Conservation (phyloP, 495 filamentous ascomycete genomes). For the Penicillium arizonense region DNA sequence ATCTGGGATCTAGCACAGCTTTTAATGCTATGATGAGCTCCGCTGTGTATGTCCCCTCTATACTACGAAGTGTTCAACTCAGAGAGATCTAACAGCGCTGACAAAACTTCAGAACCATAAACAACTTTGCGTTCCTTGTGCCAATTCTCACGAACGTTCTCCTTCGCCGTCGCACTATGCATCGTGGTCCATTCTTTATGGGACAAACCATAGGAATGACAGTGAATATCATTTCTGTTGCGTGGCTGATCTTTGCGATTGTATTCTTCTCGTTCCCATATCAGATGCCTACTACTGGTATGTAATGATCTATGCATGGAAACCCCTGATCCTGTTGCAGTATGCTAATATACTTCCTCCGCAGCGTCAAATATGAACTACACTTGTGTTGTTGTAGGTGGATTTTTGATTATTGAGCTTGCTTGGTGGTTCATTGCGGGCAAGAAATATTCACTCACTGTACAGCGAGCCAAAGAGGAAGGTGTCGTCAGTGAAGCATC, state of each 20-base stretch:
- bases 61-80: not conserved
- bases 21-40: constrained; percentile 72
- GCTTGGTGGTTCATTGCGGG: constrained; percentile 38
- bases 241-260: constrained; percentile 43
- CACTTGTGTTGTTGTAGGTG: constrained; percentile 61
- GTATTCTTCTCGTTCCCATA: constrained; percentile 76
- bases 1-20: constrained; percentile 64
- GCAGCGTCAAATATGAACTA: constrained; percentile 66
- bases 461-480: constrained; percentile 25
- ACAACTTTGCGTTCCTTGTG: constrained; percentile 34
- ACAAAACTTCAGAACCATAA: constrained; percentile 28
- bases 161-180: constrained; percentile 32
- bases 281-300: constrained; percentile 45
- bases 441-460: constrained; percentile 30
- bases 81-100: not conserved
- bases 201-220: constrained; percentile 25
- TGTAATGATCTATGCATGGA: constrained; percentile 2
- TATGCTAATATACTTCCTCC: too few species aligned
- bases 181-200: constrained; percentile 32
- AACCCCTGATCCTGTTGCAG: too few species aligned
- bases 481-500: not conserved
- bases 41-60: constrained; percentile 21
- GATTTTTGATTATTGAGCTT: constrained; percentile 47
- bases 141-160: constrained; percentile 38
- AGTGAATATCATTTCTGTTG: constrained; percentile 33